phyloP scores from a whole-genome alignment of 129 eudicot genomes.

The Deinandra increscens region DNA sequence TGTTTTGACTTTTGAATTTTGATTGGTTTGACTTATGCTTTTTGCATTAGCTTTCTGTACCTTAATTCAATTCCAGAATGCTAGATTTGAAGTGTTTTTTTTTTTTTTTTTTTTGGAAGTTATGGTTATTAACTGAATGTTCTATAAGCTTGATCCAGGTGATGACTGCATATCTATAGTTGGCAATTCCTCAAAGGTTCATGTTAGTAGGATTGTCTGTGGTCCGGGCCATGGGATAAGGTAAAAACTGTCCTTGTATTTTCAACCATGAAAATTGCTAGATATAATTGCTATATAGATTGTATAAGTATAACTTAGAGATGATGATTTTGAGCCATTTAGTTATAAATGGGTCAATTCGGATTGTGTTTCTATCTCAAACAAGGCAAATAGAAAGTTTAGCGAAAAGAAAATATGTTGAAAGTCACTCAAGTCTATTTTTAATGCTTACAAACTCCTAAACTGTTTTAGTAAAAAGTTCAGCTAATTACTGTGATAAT shows the following conservation, averaged over 20 bases:
- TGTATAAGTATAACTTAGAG: neutral
- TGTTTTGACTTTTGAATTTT: neutral
- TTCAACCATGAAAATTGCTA: neutral
- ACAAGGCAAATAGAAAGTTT: neutral
- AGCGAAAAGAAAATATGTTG: neutral
- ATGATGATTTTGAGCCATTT: neutral
- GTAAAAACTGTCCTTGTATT: constrained; percentile 27
- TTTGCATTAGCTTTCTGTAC: neutral
- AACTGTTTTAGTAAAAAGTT: neutral
- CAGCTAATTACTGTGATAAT: neutral
- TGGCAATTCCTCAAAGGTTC: constrained; percentile 62
- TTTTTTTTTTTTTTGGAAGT: no score
- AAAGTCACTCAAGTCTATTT: neutral
- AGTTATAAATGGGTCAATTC: neutral
- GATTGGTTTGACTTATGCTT: neutral
- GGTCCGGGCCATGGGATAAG: constrained; percentile 96
- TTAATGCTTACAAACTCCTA: constrained; percentile 1
- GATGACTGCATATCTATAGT: constrained; percentile 90
- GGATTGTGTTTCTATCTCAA: neutral
- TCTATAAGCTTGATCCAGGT: constrained; percentile 40
- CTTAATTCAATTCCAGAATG: neutral
- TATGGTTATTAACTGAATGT: constrained; percentile 5
- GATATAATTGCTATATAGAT: constrained; percentile 11
- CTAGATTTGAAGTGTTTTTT: constrained; percentile 8
- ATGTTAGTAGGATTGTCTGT: constrained; percentile 51